Evolutionary conservation across 2,329 filamentous ascomycete genomes (phyloP), one percentile per base, ranked within the genome.

Genomic region (Cylindrodendrum hubeiense): DNA sequence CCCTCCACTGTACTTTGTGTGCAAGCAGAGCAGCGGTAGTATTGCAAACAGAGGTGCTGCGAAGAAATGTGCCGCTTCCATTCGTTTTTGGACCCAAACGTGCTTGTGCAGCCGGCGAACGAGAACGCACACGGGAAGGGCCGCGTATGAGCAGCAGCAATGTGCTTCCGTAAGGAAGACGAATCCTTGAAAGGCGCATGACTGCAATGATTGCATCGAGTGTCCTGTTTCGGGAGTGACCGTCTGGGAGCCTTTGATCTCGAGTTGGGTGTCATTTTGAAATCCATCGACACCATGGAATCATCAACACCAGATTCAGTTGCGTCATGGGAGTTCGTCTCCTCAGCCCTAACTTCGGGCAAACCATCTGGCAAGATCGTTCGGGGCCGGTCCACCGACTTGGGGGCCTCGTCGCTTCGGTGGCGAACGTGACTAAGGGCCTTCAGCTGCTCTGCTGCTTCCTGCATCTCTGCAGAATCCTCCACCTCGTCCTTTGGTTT

Each of bases 1-100:
- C 87, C 86, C 64, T 89, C 87, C 0, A 80, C 78, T 2, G 82
- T 82, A 61, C 80, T 84, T 62, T 85, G 83, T 0, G 87, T 85
- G 63, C 89, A 91, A 2, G 85, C 82, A 0, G 89, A 90, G 68
- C 89, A 91, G 21, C 89, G 85, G 71, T 91, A 91, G 70, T 87
- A 91, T 52, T 87, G 86, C 19, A 91, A 77, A 69, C 89, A 91
- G 22, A 99, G 86, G 80, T 99, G 96, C 72, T 98, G 94, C 0
- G 94, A 97, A 17, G 90, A 88, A 76, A 98, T 93, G 76, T 99
- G 96, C 4, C 95, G 89, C 79, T 98, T 98, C 95, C 95, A 99
- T 79, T 98, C 95, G 75, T 98, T 98, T 81, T 98, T 98, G 17
- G 93, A 95, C 1, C 91, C 90, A 77, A 98, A 98, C 0, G 90